phyloP scores from a whole-genome alignment of 768 basidiomycete species.

The Paxillus ammoniavirescens region DNA sequence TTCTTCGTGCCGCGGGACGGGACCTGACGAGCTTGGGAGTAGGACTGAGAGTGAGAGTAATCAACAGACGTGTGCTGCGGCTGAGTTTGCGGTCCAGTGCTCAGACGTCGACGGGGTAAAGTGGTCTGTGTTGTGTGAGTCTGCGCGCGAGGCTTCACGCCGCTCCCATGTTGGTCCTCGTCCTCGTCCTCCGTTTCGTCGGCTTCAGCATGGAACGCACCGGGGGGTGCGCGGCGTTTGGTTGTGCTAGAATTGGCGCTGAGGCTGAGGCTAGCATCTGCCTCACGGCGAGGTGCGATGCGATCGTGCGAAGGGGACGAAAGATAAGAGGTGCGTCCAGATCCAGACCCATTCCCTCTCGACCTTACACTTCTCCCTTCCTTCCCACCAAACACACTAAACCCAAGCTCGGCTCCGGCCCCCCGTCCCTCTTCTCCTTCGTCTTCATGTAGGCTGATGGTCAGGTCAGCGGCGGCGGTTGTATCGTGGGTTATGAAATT shows the following conservation, averaged over 20 bases:
- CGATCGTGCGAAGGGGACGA: constrained; percentile 10
- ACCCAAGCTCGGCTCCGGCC: constrained; percentile 9
- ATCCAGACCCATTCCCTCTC: not conserved
- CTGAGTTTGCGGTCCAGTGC: constrained; percentile 6
- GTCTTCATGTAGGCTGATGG: constrained; percentile 6
- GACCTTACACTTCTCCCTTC: not conserved
- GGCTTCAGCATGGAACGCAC: constrained; percentile 45
- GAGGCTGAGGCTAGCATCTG: constrained; percentile 10
- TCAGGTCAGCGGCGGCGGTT: constrained; percentile 16
- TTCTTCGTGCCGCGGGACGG: constrained; percentile 5
- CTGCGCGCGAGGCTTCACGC: constrained; percentile 3
- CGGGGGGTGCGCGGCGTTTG: constrained; percentile 39
- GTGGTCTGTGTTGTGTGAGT: constrained; percentile 6
- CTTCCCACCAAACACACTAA: constrained; percentile 21
- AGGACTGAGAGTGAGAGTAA: constrained; percentile 7
- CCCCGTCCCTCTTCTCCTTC: constrained; percentile 9
- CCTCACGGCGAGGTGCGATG: constrained; percentile 9
- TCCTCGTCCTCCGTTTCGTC: constrained; percentile 29
- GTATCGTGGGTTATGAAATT: constrained; percentile 22
- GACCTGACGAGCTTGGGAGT: no score
- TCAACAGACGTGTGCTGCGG: constrained; percentile 14
- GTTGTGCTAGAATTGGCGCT: constrained; percentile 13
- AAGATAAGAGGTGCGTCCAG: not conserved
- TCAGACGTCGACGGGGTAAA: constrained; percentile 14
- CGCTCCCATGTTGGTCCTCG: constrained; percentile 21